Evolutionary conservation across 768 basidiomycete genomes (phyloP).

Genomic region (Leccinum longicurvipes): DNA sequence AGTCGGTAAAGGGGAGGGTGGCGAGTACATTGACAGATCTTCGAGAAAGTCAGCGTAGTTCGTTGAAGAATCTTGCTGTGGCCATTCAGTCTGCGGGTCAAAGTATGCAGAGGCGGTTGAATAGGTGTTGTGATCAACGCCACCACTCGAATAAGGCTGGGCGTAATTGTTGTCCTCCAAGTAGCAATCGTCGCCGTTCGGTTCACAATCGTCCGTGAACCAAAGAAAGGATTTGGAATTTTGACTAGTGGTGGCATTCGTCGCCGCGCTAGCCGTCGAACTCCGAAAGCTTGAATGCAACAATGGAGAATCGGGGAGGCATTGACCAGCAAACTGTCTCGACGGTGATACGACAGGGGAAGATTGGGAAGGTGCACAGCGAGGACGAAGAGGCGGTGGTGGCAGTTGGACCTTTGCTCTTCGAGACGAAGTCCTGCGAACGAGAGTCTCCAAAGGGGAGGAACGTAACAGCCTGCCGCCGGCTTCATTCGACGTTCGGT

Average conservation of each 20-base stretch:
- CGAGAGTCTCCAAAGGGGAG: slow-evolving; percentile 61
- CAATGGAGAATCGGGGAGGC: slow-evolving; percentile 42
- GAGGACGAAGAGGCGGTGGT: slow-evolving; percentile 13
- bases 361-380: neutral
- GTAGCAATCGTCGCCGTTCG: slow-evolving; percentile 30
- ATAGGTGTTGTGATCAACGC: neutral
- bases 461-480: slow-evolving; percentile 35
- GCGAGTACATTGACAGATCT: slow-evolving; percentile 14
- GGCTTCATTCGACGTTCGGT: slow-evolving; percentile 13
- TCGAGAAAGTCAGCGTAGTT: slow-evolving; percentile 4
- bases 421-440: slow-evolving; percentile 47
- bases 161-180: slow-evolving; percentile 43
- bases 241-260: slow-evolving; percentile 15
- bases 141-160: neutral
- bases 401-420: neutral
- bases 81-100: slow-evolving; percentile 14
- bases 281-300: slow-evolving; percentile 47
- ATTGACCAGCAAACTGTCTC: slow-evolving; percentile 5
- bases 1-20: slow-evolving; percentile 40
- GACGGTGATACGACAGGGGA: slow-evolving; percentile 6
- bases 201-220: slow-evolving; percentile 31
- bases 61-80: slow-evolving; percentile 4
- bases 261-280: slow-evolving; percentile 37
- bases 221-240: slow-evolving; percentile 28
- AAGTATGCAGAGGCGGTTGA: neutral